Conservation (phyloP, 179 eudicot genomes). For the Gypsophila paniculata region DNA sequence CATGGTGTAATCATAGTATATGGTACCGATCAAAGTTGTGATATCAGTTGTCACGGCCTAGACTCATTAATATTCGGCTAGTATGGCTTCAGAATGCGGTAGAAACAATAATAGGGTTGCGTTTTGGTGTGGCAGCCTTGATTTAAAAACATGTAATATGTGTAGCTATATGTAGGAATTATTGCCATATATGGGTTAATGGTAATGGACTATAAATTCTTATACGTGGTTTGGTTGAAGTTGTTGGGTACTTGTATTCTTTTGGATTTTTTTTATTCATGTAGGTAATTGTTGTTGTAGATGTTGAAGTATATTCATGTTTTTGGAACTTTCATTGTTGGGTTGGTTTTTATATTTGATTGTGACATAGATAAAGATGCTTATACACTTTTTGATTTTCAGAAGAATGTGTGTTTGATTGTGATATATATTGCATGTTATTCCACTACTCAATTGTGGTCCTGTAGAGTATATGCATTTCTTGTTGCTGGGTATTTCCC, state of each 20-base stretch:
- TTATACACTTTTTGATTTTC: background rate
- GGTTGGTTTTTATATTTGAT: constrained; percentile 17
- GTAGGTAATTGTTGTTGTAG: constrained; percentile 7
- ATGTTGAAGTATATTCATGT: constrained; percentile 12
- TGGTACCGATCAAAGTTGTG: no score
- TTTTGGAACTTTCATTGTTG: background rate
- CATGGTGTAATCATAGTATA: no score
- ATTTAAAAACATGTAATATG: no score
- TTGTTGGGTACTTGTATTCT: background rate
- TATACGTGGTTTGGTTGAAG: background rate
- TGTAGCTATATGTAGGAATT: no score
- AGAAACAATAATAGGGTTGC: no score
- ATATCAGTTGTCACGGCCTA: no score
- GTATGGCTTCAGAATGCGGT: no score
- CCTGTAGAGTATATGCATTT: background rate
- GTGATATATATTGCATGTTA: constrained; percentile 3
- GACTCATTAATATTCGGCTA: no score
- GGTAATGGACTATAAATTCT: background rate
- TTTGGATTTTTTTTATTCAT: background rate
- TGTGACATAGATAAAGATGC: constrained; percentile 11
- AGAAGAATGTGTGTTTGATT: background rate
- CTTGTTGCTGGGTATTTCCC: background rate
- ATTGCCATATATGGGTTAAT: no score
- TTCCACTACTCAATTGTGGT: background rate
- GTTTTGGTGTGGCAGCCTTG: no score